Conservation (phyloP, 495 filamentous ascomycete species). For the Xylona heveae region DNA sequence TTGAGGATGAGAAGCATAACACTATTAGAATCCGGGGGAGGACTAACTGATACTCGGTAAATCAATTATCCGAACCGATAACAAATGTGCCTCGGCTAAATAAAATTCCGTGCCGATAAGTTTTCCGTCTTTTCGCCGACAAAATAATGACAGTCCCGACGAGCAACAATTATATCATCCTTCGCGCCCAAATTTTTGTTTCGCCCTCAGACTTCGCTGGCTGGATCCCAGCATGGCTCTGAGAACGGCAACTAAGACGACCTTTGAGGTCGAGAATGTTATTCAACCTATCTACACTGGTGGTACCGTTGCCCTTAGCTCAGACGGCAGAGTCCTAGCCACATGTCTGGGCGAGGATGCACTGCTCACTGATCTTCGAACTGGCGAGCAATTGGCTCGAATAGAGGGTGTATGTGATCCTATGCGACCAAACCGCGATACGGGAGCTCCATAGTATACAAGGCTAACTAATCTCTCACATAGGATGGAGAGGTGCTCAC, state of each 20-base stretch:
- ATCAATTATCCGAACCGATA: too few species aligned
- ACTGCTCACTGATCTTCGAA: conserved; percentile 65
- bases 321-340: conserved; percentile 61
- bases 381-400: conserved; percentile 59
- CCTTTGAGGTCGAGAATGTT: conserved; percentile 59
- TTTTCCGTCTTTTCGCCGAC: too few species aligned
- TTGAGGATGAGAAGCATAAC: too few species aligned
- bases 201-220: not conserved
- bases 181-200: too few species aligned
- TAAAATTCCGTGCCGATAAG: too few species aligned
- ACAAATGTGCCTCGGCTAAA: too few species aligned
- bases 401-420: conserved; percentile 57
- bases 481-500: conserved; percentile 90
- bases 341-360: conserved; percentile 79
- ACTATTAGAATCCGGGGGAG: too few species aligned
- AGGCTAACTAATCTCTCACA: not conserved
- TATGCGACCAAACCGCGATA: too few species aligned
- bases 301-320: conserved; percentile 65
- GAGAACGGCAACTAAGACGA: conserved; percentile 36
- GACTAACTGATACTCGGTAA: too few species aligned
- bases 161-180: too few species aligned
- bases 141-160: too few species aligned
- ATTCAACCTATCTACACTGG: conserved; percentile 91
- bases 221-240: conserved; percentile 21
- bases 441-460: conserved; percentile 1